These are phyloP conservation scores for Thielaviopsis euricoi DNA, from an alignment of 2,329 filamentous ascomycete genomes.

Conservation along the genomic window DNA sequence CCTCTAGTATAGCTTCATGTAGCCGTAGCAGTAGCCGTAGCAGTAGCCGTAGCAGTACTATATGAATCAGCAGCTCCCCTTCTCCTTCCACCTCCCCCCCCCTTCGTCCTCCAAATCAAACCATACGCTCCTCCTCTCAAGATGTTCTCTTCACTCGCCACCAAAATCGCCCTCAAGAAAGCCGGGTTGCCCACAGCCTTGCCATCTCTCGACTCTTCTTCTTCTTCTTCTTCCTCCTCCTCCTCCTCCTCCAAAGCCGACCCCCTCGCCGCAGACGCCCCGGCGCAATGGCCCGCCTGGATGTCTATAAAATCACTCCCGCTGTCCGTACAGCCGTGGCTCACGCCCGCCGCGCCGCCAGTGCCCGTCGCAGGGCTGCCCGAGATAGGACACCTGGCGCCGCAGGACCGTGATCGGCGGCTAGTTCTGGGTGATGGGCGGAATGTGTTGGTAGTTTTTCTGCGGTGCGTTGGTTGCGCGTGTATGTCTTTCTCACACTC, in stretches of 20 bases:
- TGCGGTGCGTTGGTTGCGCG: constrained; percentile 38
- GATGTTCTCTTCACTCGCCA: constrained; percentile 37
- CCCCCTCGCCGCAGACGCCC: constrained; percentile 16
- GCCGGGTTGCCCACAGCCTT: constrained; percentile 35
- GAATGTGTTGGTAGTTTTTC: constrained; percentile 31
- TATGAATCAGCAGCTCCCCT: not conserved
- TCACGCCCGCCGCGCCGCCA: constrained; percentile 33
- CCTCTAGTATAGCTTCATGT: too few species aligned
- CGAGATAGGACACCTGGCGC: constrained; percentile 30
- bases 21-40: too few species aligned
- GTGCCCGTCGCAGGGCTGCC: constrained; percentile 29
- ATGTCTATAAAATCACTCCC: constrained; percentile 33
- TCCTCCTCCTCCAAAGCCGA: constrained; percentile 6
- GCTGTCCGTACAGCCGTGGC: constrained; percentile 36
- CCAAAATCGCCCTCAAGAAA: constrained; percentile 42
- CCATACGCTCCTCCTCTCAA: too few species aligned
- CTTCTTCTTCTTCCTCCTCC: constrained; percentile 14
- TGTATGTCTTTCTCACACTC: constrained; percentile 29
- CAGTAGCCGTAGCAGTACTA: too few species aligned
- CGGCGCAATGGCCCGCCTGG: constrained; percentile 27
- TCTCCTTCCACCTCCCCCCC: not conserved
- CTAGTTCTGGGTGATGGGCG: constrained; percentile 27
- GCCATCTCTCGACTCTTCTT: constrained; percentile 24
- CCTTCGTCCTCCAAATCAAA: constrained; percentile 11
- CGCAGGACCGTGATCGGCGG: constrained; percentile 28